Conservation (phyloP, 164 flowering plant species). For the Echeveria elegans region DNA sequence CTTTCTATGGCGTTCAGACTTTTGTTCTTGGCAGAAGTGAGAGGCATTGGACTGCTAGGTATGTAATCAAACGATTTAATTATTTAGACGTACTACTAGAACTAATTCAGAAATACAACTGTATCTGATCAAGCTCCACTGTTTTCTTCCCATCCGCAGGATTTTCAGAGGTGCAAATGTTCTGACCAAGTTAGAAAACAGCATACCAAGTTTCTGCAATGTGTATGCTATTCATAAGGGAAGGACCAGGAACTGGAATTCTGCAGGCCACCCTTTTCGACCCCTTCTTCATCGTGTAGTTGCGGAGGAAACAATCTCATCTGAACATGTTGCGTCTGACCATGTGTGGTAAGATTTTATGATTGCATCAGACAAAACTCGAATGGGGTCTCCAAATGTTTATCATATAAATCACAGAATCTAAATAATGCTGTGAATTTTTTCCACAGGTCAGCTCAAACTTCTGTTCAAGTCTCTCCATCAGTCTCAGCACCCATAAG, state of each 20-base stretch:
- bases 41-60: not conserved
- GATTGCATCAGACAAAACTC: no score
- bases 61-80: not conserved
- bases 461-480: not conserved
- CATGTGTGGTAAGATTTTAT: not conserved
- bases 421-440: not conserved
- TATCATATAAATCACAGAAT: no score
- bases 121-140: not conserved
- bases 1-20: not conserved
- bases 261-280: not conserved
- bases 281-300: not conserved
- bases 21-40: not conserved
- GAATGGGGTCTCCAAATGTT: no score
- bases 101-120: not conserved
- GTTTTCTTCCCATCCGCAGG: not conserved
- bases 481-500: not conserved
- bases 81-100: no score
- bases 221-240: not conserved
- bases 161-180: conserved; percentile 5
- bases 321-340: not conserved
- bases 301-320: not conserved
- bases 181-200: not conserved
- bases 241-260: not conserved
- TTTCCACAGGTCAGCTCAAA: not conserved
- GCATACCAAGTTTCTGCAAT: not conserved